These are phyloP conservation scores for Fusarium napiforme DNA, from an alignment of 2,329 filamentous ascomycete species.

Conservation along the genomic window DNA sequence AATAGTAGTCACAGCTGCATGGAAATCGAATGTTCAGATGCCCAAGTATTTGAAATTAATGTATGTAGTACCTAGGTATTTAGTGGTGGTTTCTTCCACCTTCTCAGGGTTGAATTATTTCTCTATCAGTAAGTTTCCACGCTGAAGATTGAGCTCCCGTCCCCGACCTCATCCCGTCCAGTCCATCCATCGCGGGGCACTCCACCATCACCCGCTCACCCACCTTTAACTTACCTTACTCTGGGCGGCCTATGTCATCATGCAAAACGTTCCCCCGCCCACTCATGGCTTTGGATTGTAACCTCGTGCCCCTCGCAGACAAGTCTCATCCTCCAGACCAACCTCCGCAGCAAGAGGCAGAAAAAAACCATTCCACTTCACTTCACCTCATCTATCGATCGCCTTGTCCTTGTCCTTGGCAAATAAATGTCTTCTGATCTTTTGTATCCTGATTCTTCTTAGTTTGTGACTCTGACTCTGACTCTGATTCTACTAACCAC, in stretches of 20 bases:
- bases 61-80: neutral
- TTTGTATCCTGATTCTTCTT: slow-evolving; percentile 18
- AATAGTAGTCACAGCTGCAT: neutral
- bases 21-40: neutral
- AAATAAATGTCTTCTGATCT: slow-evolving; percentile 19
- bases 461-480: slow-evolving; percentile 14
- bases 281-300: slow-evolving; percentile 22
- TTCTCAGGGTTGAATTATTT: neutral
- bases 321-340: slow-evolving; percentile 31
- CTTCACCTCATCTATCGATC: slow-evolving; percentile 22
- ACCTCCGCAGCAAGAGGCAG: slow-evolving; percentile 20
- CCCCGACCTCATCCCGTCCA: neutral
- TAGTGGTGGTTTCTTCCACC: neutral
- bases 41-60: too few relatives aligned
- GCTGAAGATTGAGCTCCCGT: slow-evolving; percentile 1
- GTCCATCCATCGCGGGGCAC: slow-evolving; percentile 28
- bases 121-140: neutral
- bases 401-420: slow-evolving; percentile 29
- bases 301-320: slow-evolving; percentile 38
- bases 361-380: slow-evolving; percentile 33
- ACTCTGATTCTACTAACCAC: neutral
- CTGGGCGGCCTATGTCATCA: slow-evolving; percentile 34
- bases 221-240: neutral
- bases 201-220: slow-evolving; percentile 17
- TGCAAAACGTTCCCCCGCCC: slow-evolving; percentile 28